Evolutionary conservation across 2,329 filamentous ascomycete genomes (phyloP).

Genomic region (Scleromitrula shiraiana): DNA sequence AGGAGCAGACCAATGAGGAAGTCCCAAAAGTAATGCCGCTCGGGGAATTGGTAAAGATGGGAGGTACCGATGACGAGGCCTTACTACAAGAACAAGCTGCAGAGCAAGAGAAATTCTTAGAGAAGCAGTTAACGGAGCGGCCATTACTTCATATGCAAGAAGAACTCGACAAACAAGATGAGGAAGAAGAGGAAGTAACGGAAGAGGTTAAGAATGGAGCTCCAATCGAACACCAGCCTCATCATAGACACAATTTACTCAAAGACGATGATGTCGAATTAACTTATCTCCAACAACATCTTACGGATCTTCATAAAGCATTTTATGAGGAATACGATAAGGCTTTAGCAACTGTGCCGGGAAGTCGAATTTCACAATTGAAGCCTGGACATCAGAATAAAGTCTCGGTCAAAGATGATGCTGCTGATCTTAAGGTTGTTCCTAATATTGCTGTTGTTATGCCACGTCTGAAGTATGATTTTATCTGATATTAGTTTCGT

Average conservation of each 20-base stretch:
- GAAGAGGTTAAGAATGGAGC: constrained; percentile 34
- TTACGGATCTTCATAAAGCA: constrained; percentile 64
- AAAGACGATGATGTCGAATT: constrained; percentile 85
- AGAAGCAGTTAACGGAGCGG: constrained; percentile 81
- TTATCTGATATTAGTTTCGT: not conserved
- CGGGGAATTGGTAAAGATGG: constrained; percentile 73
- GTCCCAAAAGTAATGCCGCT: constrained; percentile 38
- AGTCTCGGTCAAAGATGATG: constrained; percentile 34
- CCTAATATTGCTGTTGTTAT: constrained; percentile 86
- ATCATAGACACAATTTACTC: constrained; percentile 64
- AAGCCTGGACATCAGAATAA: constrained; percentile 35
- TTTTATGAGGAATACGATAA: constrained; percentile 81
- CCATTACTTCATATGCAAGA: constrained; percentile 90
- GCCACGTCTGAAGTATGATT: constrained; percentile 60
- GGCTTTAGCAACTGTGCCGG: constrained; percentile 33
- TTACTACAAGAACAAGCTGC: constrained; percentile 68
- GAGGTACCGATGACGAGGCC: constrained; percentile 58
- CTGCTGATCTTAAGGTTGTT: constrained; percentile 48
- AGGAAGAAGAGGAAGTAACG: constrained; percentile 39
- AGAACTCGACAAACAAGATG: constrained; percentile 77
- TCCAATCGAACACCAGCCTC: constrained; percentile 27
- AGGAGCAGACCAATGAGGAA: constrained; percentile 9
- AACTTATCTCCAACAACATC: constrained; percentile 63
- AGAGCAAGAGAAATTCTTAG: constrained; percentile 79
- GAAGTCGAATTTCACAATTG: constrained; percentile 34